Conservation (phyloP, 1,284 basidiomycete genomes). For the Cystobasidium slooffiae region DNA sequence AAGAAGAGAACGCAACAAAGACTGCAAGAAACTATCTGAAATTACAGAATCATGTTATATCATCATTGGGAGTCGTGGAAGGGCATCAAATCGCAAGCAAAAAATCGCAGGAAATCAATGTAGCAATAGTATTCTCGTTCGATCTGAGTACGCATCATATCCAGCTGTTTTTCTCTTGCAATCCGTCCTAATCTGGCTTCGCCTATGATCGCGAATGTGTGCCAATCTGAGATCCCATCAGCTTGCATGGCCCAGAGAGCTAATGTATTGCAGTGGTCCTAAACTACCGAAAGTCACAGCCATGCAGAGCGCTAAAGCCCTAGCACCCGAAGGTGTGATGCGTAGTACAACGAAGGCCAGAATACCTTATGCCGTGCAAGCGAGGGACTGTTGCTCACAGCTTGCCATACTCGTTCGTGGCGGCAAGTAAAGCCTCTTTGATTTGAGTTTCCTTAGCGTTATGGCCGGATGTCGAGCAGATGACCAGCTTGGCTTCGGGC, state of each 20-base stretch:
- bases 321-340: background rate
- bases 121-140: slow-evolving; percentile 21
- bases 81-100: background rate
- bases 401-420: slow-evolving; percentile 53
- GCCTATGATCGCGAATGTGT: background rate
- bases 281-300: no score
- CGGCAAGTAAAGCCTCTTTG: slow-evolving; percentile 73
- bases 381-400: background rate
- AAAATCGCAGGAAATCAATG: slow-evolving; percentile 3
- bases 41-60: background rate
- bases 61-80: background rate
- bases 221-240: background rate
- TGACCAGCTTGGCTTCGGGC: slow-evolving; percentile 66
- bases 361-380: background rate
- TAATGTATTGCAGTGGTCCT: no score
- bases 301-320: background rate
- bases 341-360: background rate
- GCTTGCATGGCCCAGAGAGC: no score
- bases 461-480: slow-evolving; percentile 69
- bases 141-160: slow-evolving; percentile 11
- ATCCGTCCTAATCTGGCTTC: background rate
- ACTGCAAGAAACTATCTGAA: no score
- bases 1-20: no score
- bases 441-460: slow-evolving; percentile 79
- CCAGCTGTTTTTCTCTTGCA: slow-evolving; percentile 21